Evolutionary conservation across 495 filamentous ascomycete genomes (phyloP), one percentile per base, ranked within the genome.

Genomic region (Aspergillus cavernicola): DNA sequence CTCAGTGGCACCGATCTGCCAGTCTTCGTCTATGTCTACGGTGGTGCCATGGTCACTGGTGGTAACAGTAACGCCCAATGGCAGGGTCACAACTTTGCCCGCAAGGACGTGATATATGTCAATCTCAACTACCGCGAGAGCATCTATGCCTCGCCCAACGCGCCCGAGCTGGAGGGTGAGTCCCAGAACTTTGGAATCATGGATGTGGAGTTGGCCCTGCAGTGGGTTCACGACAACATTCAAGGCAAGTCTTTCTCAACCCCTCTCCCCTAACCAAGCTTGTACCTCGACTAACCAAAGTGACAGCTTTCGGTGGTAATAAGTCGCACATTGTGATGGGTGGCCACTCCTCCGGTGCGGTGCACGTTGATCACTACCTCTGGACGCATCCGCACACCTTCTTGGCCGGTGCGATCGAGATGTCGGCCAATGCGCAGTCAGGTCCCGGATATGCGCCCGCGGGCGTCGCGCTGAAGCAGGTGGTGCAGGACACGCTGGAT

Each of bases 111-210:
- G 10, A 53, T 68, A 31, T 61, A 64, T 35, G 63, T 68, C 19
- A 68, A 60, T 50, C 15, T 66, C 26, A 68, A 68, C 50, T 66
- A 68, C 50, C 65, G 65, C 29, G 61, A 63, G 49, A 57, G 53
- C 19, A 33, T 63, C 33, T 65, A 57, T 35, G 62, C 62, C 15
- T 65, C 59, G 33, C 62, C 62, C 22, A 56, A 60, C 40, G 56
- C 62, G 13, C 59, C 54, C 13, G 62, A 65, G 36, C 56, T 65
- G 10, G 52, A 62, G 47, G 62, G 59, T 26, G 5, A 65, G 43
- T 56, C 54, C 19, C 62, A 65, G 59, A 65, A 65, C 36, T 65
- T 65, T 52, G 62, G 62, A n/a, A 60, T 65, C 11, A 13, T 65
- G 40, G 62, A 65, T 38, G 54, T 65, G 16, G 62, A 65, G 28